A percentile compares a stretch with the other conserved stretches of the same genome.
These are phyloP conservation scores for Trichoderma polysporum DNA, from an alignment of 2,329 filamentous ascomycete genomes.

Conservation along the genomic window DNA sequence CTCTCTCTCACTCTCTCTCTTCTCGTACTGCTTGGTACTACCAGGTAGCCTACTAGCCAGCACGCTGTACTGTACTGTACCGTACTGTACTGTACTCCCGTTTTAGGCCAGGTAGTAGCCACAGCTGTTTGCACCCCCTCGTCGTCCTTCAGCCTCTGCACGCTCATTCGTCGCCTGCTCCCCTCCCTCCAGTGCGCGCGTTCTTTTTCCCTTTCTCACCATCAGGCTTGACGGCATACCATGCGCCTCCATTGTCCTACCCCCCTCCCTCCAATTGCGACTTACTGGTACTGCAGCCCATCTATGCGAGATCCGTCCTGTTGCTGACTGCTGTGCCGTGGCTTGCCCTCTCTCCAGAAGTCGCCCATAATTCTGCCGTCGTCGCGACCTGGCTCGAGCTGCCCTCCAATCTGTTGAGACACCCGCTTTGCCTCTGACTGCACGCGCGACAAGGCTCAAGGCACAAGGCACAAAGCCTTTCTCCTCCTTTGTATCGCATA, in stretches of 20 bases:
- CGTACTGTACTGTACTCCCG: background rate
- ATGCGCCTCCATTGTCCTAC: constrained; percentile 26
- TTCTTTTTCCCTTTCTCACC: constrained; percentile 25
- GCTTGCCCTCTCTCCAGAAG: constrained; percentile 30
- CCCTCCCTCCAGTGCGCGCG: constrained; percentile 23
- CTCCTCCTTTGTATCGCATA: constrained; percentile 26
- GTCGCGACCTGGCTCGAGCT: constrained; percentile 26
- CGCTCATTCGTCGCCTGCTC: constrained; percentile 25
- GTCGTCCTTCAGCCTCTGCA: constrained; percentile 19
- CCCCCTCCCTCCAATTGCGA: constrained; percentile 28
- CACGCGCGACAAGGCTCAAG: constrained; percentile 23
- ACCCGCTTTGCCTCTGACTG: constrained; percentile 26
- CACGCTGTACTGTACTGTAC: too few species aligned
- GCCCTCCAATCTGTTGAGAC: constrained; percentile 31
- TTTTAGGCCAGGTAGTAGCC: constrained; percentile 21
- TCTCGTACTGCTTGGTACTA: too few species aligned
- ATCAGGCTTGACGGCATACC: constrained; percentile 22
- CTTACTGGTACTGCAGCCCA: constrained; percentile 31
- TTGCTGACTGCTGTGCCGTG: constrained; percentile 33
- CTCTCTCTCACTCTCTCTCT: too few species aligned
- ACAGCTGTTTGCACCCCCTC: constrained; percentile 21
- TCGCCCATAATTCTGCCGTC: constrained; percentile 28
- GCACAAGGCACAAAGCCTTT: constrained; percentile 24
- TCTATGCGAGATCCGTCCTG: constrained; percentile 34
- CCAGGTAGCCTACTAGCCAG: too few species aligned